phyloP scores from a whole-genome alignment of 2,329 filamentous ascomycete genomes.

The Ampelomyces quisqualis region DNA sequence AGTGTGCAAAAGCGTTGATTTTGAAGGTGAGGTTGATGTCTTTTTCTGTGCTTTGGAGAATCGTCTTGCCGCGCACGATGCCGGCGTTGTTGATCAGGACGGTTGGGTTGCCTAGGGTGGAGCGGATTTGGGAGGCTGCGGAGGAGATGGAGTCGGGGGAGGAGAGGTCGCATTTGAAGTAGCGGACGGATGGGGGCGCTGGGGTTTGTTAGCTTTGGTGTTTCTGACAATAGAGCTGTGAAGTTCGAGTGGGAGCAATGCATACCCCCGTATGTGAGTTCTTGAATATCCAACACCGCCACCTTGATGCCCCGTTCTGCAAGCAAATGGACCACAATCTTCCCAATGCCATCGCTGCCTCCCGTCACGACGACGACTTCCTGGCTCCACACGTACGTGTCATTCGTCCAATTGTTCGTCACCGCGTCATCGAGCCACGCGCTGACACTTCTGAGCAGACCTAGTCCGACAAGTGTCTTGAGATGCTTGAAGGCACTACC shows the following conservation, averaged over 20 bases:
- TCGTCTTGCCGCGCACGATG: conserved; percentile 60
- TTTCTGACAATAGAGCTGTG: background rate
- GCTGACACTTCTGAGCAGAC: conserved; percentile 53
- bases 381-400: conserved; percentile 64
- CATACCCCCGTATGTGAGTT: conserved; percentile 55
- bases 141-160: conserved; percentile 55
- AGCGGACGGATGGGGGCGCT: conserved; percentile 59
- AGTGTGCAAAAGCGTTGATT: conserved; percentile 69
- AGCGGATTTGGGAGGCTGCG: conserved; percentile 56
- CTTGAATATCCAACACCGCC: conserved; percentile 69
- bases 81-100: conserved; percentile 74
- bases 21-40: conserved; percentile 68
- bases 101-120: conserved; percentile 63
- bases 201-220: conserved; percentile 9
- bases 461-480: conserved; percentile 56
- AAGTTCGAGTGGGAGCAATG: background rate
- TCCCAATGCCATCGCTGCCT: conserved; percentile 72
- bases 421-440: conserved; percentile 54
- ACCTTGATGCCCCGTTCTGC: conserved; percentile 66
- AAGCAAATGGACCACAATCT: conserved; percentile 64
- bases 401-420: conserved; percentile 54
- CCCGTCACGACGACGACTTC: conserved; percentile 76
- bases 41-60: conserved; percentile 59
- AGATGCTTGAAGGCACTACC: conserved; percentile 58
- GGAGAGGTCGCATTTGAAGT: conserved; percentile 70